These are phyloP conservation scores for Beauveria pseudobassiana DNA, from an alignment of 2,329 filamentous ascomycete species.

Conservation along the genomic window DNA sequence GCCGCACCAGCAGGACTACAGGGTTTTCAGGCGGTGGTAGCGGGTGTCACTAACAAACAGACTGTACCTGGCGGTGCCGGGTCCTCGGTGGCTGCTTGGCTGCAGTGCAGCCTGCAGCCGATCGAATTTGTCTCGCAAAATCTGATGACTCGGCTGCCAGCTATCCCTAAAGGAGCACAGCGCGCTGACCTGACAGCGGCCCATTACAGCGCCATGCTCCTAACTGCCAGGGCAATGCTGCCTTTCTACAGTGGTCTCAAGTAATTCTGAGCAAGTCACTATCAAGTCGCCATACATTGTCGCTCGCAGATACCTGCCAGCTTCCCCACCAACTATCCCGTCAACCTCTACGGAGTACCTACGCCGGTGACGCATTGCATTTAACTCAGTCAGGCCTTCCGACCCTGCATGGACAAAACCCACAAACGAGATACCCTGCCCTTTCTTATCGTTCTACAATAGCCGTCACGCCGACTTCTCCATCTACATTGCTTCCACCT, in stretches of 20 bases:
- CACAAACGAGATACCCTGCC: background rate
- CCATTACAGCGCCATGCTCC: background rate
- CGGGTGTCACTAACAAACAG: background rate
- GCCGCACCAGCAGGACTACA: background rate
- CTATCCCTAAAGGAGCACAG: background rate
- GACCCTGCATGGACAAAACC: background rate
- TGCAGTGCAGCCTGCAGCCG: background rate
- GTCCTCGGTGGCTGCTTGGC: background rate
- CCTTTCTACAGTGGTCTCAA: background rate
- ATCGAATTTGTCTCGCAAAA: background rate
- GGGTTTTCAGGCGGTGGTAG: background rate
- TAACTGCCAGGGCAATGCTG: too few species aligned
- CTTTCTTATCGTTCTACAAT: background rate
- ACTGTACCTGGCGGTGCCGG: background rate
- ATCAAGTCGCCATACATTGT: too few species aligned
- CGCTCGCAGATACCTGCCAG: too few species aligned
- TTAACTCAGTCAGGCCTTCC: background rate
- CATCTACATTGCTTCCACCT: background rate
- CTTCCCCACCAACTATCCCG: background rate
- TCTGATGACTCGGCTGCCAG: background rate
- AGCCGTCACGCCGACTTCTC: background rate
- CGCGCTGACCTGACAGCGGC: background rate
- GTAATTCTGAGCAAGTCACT: too few species aligned
- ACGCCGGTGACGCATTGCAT: slow-evolving; percentile 8
- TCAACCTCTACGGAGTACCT: background rate